Evolutionary conservation across 768 basidiomycete genomes (phyloP).

Genomic region (Termitomyces sp.): DNA sequence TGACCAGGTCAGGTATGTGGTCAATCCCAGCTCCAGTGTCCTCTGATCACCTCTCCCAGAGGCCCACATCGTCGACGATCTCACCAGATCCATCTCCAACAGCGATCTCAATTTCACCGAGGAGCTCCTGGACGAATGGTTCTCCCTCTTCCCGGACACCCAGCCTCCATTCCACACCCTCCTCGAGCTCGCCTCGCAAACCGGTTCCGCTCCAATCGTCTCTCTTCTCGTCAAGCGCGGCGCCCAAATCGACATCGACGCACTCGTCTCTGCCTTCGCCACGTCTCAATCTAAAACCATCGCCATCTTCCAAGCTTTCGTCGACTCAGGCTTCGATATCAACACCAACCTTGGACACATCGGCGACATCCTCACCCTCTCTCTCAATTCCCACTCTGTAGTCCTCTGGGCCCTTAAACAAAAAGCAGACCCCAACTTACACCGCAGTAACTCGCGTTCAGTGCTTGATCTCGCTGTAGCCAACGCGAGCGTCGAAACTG

Average conservation of each 20-base stretch:
- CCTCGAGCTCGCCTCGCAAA: constrained; percentile 1
- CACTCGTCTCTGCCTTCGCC: constrained; percentile 5
- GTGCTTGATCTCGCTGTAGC: constrained; percentile 12
- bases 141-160: not conserved
- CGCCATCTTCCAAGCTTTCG: constrained; percentile 10
- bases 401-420: constrained; percentile 9
- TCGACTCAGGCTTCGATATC: constrained; percentile 10
- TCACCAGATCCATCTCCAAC: not conserved
- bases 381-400: not conserved
- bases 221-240: constrained; percentile 8
- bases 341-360: constrained; percentile 10
- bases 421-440: constrained; percentile 8
- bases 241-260: constrained; percentile 1
- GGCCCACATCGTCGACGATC: constrained; percentile 3
- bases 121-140: constrained; percentile 5
- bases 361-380: constrained; percentile 10
- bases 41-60: not conserved
- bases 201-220: constrained; percentile 4
- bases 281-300: not conserved
- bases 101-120: not conserved
- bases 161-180: not conserved
- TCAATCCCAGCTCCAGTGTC: too few relatives aligned
- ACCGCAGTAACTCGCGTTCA: constrained; percentile 1
- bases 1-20: constrained; percentile 2
- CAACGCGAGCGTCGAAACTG: not conserved